Evolutionary conservation across 73 alveolate genomes (phyloP).

Genomic region (Tetrahymena malaccensis): DNA sequence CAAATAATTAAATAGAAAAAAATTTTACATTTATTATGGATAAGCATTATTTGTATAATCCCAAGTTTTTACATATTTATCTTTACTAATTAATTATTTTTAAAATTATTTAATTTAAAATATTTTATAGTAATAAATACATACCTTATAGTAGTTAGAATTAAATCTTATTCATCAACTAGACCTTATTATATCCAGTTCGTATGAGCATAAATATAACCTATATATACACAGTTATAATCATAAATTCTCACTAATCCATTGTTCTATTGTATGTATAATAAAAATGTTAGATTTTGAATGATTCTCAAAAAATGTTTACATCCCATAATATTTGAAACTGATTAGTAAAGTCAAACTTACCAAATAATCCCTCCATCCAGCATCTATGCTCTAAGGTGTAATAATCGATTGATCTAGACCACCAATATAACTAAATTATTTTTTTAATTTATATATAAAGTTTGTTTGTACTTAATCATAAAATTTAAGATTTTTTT

Average conservation of each 20-base stretch:
- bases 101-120: not conserved
- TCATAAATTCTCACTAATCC: not conserved
- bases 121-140: not conserved
- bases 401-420: not conserved
- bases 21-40: not conserved
- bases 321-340: not conserved
- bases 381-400: not conserved
- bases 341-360: not conserved
- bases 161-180: not conserved
- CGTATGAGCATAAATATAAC: not conserved
- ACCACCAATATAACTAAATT: not conserved
- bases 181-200: not conserved
- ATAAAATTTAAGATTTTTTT: too few species aligned
- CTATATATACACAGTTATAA: not conserved
- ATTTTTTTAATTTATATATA: too few species aligned
- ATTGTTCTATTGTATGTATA: not conserved
- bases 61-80: not conserved
- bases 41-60: not conserved
- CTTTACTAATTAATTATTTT: not conserved
- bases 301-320: too few species aligned
- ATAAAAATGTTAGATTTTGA: not conserved
- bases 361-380: not conserved
- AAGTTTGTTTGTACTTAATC: too few species aligned
- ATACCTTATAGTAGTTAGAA: not conserved
- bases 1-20: too few species aligned